phyloP scores from a whole-genome alignment of 805 yeast species.

The Kuraishia hungarica region DNA sequence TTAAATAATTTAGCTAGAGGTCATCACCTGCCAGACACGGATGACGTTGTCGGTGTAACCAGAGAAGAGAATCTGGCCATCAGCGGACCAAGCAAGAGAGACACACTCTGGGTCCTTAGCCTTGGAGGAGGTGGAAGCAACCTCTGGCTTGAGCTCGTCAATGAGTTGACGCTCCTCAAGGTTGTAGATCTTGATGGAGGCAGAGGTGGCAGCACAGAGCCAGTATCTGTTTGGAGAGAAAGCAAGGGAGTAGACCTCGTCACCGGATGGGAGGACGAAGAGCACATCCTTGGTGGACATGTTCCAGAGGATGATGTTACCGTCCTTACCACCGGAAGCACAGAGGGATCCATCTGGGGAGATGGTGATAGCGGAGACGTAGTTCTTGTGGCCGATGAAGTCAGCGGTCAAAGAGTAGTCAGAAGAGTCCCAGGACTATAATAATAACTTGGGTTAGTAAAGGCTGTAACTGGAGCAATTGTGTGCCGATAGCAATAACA shows the following conservation, averaged over 20 bases:
- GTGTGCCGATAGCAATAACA: neutral
- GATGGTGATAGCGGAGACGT: conserved; percentile 92
- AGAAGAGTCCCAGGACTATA: conserved; percentile 87
- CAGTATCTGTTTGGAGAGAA: conserved; percentile 99
- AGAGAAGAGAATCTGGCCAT: conserved; percentile 98
- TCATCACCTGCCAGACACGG: conserved; percentile 99
- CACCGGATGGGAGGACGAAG: conserved; percentile 91
- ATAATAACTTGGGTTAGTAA: conserved; percentile 11
- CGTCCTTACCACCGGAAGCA: conserved; percentile 99
- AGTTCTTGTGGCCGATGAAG: conserved; percentile 98
- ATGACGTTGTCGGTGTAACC: conserved; percentile 99
- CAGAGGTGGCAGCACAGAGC: conserved; percentile 98
- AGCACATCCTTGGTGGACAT: conserved; percentile 75
- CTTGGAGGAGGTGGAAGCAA: conserved; percentile 70
- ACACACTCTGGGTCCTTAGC: conserved; percentile 97
- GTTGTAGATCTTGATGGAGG: conserved; percentile 97
- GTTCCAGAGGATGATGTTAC: conserved; percentile 98
- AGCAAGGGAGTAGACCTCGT: conserved; percentile 96
- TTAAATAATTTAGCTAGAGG: conserved; percentile 36
- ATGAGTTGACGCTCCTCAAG: conserved; percentile 89
- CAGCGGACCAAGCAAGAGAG: conserved; percentile 99
- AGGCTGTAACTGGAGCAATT: neutral
- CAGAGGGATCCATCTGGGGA: conserved; percentile 99
- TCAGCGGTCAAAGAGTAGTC: conserved; percentile 86
- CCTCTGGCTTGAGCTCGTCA: conserved; percentile 98